A percentile compares a stretch with the other conserved stretches of the same genome.
Conservation (phyloP, 192 early-diverging fungal species). For the Thoreauomyces humboldtii region DNA sequence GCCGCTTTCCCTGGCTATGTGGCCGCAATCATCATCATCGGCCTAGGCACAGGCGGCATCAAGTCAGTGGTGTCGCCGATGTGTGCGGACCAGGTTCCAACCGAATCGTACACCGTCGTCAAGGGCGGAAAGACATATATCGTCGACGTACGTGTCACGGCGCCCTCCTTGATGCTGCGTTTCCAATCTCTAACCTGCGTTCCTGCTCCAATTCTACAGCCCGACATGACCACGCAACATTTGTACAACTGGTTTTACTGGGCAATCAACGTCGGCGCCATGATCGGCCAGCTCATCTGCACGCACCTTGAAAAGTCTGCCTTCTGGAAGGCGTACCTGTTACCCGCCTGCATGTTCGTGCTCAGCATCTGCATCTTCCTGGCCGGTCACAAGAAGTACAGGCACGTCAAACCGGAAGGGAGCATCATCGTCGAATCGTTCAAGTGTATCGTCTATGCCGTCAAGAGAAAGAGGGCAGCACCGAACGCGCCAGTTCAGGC, state of each 20-base stretch:
- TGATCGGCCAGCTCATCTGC: conserved; percentile 45
- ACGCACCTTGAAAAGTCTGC: background rate
- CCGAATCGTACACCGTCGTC: conserved; percentile 11
- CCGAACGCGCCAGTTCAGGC: background rate
- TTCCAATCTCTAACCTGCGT: no score
- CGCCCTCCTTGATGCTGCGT: no score
- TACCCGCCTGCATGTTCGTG: conserved; percentile 17
- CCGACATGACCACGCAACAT: conserved; percentile 20
- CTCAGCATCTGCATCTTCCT: conserved; percentile 16
- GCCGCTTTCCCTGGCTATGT: conserved; percentile 15
- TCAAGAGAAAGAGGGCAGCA: background rate
- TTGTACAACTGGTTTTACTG: conserved; percentile 87
- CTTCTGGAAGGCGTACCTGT: conserved; percentile 19
- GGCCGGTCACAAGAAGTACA: conserved; percentile 10
- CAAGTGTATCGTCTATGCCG: conserved; percentile 9
- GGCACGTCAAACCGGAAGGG: conserved; percentile 4
- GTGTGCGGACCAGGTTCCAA: conserved; percentile 22
- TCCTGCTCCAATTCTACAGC: no score
- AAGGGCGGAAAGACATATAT: conserved; percentile 20
- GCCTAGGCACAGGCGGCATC: conserved; percentile 20
- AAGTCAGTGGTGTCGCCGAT: conserved; percentile 27
- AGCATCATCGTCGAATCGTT: conserved; percentile 13
- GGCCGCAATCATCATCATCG: conserved; percentile 16
- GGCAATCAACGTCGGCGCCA: conserved; percentile 68
- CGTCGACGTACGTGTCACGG: no score